These are phyloP conservation scores for Posidonia australis DNA, from an alignment of 106 monocot genomes.

Conservation along the genomic window DNA sequence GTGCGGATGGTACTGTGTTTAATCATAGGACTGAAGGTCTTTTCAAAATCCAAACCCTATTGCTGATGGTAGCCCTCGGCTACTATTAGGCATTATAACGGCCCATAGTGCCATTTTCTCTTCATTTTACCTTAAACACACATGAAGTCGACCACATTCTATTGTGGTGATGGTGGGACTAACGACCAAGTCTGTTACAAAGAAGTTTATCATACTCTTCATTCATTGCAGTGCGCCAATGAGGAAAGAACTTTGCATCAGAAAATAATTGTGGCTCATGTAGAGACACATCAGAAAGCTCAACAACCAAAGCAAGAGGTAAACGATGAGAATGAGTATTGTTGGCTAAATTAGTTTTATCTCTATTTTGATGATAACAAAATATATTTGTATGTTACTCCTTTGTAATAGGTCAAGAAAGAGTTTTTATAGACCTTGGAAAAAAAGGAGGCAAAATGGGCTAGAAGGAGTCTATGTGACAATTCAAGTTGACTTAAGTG, in stretches of 20 bases:
- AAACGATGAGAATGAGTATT: too few relatives aligned
- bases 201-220: not conserved
- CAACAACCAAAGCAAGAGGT: not conserved
- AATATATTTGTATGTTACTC: too few relatives aligned
- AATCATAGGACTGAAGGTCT: too few relatives aligned
- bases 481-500: too few relatives aligned
- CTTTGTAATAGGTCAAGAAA: too few relatives aligned
- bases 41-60: too few relatives aligned
- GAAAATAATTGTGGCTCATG: not conserved
- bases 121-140: not conserved
- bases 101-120: not conserved
- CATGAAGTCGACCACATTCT: slow-evolving; percentile 5
- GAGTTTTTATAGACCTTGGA: too few relatives aligned
- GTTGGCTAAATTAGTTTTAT: too few relatives aligned
- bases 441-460: too few relatives aligned
- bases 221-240: slow-evolving; percentile 9
- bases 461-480: too few relatives aligned
- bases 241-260: not conserved
- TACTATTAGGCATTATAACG: slow-evolving; percentile 3
- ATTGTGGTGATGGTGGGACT: not conserved
- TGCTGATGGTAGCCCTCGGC: not conserved
- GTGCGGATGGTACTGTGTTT: too few relatives aligned
- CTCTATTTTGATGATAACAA: too few relatives aligned
- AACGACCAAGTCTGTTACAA: slow-evolving; percentile 2
- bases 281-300: not conserved